These are phyloP conservation scores for Lentinula raphanica DNA, from an alignment of 768 basidiomycete species.

Conservation along the genomic window DNA sequence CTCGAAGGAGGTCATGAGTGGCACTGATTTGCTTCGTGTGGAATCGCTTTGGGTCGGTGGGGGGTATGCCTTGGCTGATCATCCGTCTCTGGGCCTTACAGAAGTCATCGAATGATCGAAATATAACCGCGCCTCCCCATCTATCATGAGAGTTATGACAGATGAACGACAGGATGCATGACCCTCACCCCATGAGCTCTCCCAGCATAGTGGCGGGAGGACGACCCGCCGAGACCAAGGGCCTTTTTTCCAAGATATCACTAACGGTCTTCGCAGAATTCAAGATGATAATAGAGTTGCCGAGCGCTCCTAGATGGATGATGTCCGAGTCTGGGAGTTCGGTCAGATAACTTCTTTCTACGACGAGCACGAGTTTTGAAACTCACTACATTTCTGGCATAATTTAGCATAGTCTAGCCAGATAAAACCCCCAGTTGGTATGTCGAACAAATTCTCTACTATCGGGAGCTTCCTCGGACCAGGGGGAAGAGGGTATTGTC, in stretches of 20 bases:
- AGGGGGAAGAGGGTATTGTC: conserved; percentile 9
- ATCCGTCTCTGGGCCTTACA: conserved; percentile 3
- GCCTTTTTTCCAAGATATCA: conserved; percentile 30
- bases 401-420: conserved; percentile 17
- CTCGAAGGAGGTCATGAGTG: conserved; percentile 2
- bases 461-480: conserved; percentile 12
- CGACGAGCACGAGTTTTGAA: neutral
- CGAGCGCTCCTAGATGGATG: conserved; percentile 19
- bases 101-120: neutral
- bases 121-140: neutral
- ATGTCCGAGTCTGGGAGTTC: conserved; percentile 17
- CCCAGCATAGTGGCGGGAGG: conserved; percentile 9
- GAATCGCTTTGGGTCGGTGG: conserved; percentile 5
- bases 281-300: conserved; percentile 26
- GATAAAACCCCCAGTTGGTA: conserved; percentile 10
- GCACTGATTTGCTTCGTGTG: conserved; percentile 2
- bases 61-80: neutral
- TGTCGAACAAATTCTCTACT: conserved; percentile 15
- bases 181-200: conserved; percentile 9
- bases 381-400: conserved; percentile 14
- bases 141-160: neutral
- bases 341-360: neutral
- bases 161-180: neutral
- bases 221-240: conserved; percentile 28
- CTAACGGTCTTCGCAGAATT: conserved; percentile 26